Conservation (phyloP, 1,284 basidiomycete genomes). For the Boletellus deceptivus region DNA sequence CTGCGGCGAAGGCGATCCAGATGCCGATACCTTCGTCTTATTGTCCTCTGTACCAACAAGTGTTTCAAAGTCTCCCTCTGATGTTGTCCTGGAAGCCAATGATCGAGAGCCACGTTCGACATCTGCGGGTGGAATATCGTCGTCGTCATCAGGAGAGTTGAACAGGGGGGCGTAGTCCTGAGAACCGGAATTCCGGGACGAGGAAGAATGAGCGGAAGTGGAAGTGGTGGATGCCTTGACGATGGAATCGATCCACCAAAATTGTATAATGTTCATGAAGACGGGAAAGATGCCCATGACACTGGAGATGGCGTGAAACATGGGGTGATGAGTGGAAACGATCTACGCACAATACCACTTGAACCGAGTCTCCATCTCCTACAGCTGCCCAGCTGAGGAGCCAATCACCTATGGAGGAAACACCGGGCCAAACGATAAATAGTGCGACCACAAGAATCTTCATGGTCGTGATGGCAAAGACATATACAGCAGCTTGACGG, state of each 20-base stretch:
- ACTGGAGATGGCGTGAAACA: constrained; percentile 36
- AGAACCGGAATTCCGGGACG: constrained; percentile 36
- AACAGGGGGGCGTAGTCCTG: constrained; percentile 62
- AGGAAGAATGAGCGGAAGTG: constrained; percentile 40
- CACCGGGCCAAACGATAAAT: constrained; percentile 67
- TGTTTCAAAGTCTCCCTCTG: constrained; percentile 30
- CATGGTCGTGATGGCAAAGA: constrained; percentile 84
- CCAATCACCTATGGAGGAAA: constrained; percentile 79
- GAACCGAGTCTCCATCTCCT: constrained; percentile 56
- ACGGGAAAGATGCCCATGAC: constrained; percentile 94
- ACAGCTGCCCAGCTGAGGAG: constrained; percentile 77
- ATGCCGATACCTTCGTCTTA: constrained; percentile 27
- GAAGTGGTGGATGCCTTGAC: constrained; percentile 63
- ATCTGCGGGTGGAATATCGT: constrained; percentile 43
- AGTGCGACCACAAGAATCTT: constrained; percentile 82
- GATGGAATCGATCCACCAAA: constrained; percentile 86
- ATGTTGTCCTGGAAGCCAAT: constrained; percentile 35
- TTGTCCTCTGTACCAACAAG: constrained; percentile 33
- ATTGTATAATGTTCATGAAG: constrained; percentile 89
- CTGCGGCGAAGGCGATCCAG: constrained; percentile 36
- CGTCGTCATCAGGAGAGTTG: constrained; percentile 51
- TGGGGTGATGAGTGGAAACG: constrained; percentile 3
- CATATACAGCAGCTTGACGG: constrained; percentile 85
- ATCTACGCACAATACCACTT: constrained; percentile 78
- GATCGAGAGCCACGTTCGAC: constrained; percentile 43